Percentiles rank a stretch among this genome's conserved stretches.
Conservation (phyloP, 805 yeast species). For the Priceomyces castillae region DNA sequence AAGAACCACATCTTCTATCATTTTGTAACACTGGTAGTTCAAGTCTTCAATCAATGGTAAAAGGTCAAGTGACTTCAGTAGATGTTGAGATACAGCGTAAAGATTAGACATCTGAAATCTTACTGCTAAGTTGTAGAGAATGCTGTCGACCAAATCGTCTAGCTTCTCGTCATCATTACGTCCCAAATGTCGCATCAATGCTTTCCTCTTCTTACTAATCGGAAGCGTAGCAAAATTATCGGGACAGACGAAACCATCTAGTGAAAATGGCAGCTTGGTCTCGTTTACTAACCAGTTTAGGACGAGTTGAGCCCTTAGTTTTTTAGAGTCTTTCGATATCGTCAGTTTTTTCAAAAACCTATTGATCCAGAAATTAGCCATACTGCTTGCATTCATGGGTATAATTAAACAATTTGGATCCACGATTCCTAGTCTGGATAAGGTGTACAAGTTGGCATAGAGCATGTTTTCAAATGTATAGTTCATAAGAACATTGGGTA, state of each 20-base stretch:
- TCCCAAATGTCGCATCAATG: slow-evolving; percentile 7
- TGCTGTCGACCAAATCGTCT: slow-evolving; percentile 42
- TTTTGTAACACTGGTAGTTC: slow-evolving; percentile 16
- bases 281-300: slow-evolving; percentile 10
- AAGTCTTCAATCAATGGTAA: slow-evolving; percentile 21
- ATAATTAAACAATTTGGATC: slow-evolving; percentile 17
- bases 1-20: slow-evolving; percentile 14
- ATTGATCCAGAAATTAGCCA: slow-evolving; percentile 40
- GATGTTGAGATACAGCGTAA: slow-evolving; percentile 11
- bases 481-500: slow-evolving; percentile 40
- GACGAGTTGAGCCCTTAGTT: slow-evolving; percentile 14
- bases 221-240: slow-evolving; percentile 1
- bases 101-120: slow-evolving; percentile 21
- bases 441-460: slow-evolving; percentile 27
- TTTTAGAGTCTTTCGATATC: slow-evolving; percentile 10
- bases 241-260: not conserved
- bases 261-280: slow-evolving; percentile 5
- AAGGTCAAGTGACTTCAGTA: slow-evolving; percentile 20
- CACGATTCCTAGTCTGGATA: slow-evolving; percentile 1
- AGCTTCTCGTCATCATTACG: slow-evolving; percentile 19
- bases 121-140: slow-evolving; percentile 32
- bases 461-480: slow-evolving; percentile 37
- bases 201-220: slow-evolving; percentile 1
- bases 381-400: slow-evolving; percentile 34
- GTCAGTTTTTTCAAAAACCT: slow-evolving; percentile 24